Base-by-base conservation (phyloP, 2,329 filamentous ascomycete species). In the Thielaviopsis punctulata region DNA sequence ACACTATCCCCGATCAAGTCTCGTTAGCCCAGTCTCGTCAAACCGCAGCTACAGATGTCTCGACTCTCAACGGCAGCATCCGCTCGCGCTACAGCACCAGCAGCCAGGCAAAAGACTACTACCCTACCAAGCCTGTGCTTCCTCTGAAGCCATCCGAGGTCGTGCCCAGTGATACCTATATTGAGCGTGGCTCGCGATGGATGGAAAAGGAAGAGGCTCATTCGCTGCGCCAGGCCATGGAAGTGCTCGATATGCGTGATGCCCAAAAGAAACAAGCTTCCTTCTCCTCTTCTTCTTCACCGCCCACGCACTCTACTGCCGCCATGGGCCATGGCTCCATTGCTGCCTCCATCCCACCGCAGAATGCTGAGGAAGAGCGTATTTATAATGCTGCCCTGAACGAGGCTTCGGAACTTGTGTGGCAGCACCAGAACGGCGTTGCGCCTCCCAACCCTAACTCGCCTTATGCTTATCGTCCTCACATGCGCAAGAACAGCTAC, bases 151-250 rank as follows among this genome's bases (percentile, higher is more conserved):
- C 78, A 1, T 76, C 73, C 2, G 72, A 79, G 49, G 73, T 82
- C 48, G 78, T 82, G 15, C 76, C 79, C 6, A 84, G 73, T 55
- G 71, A 78, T 44, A 78, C 75, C 7, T 88, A 88, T 63, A 80
- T 85, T 52, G 84, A 88, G 64, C 76, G 79, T 53, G 82, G 82
- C 18, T 77, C 80, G 61, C 71, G 84, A 59, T 86, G 83, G 81
- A 84, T 86, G 76, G 84, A 89, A 63, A 85, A 84, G 63, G 82
- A 87, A 61, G 84, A 89, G 64, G 81, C 78, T 3, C 73, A 74
- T 33, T 82, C 82, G 19, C 65, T 89, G 55, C 76, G 82, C 18
- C 73, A 79, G 56, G 84, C 84, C 10, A 78, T 89, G 72, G 77
- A 86, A 58, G 80, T 85, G 59, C 77, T 88, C 73, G 77, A 84